phyloP scores from a whole-genome alignment of 352 stramenopile species.

The Phytophthora brassicae region DNA sequence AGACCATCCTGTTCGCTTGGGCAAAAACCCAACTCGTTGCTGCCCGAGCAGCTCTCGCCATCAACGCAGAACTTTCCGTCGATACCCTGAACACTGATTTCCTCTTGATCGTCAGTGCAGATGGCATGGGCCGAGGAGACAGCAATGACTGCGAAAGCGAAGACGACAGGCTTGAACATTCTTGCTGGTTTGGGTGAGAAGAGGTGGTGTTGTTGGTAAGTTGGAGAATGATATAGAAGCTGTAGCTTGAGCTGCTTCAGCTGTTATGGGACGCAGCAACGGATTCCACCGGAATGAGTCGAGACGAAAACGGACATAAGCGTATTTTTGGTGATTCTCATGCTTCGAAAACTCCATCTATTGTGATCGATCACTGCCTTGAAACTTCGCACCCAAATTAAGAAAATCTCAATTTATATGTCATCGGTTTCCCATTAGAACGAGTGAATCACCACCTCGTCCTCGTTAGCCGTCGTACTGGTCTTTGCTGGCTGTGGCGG shows the following conservation, averaged over 20 bases:
- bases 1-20: slow-evolving; percentile 13
- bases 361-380: neutral
- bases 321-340: neutral
- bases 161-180: slow-evolving; percentile 10
- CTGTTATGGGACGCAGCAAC: neutral
- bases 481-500: neutral
- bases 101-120: slow-evolving; percentile 15
- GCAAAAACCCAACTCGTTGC: slow-evolving; percentile 12
- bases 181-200: neutral
- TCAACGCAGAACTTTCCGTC: slow-evolving; percentile 23
- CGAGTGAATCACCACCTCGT: neutral
- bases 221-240: slow-evolving; percentile 9
- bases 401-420: too few species aligned
- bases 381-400: too few species aligned
- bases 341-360: neutral
- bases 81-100: slow-evolving; percentile 30
- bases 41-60: slow-evolving; percentile 14
- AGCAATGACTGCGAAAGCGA: slow-evolving; percentile 4
- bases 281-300: neutral
- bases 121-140: neutral
- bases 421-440: neutral
- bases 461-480: neutral
- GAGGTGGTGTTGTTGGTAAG: neutral
- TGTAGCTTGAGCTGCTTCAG: too few species aligned
- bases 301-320: too few species aligned